These are phyloP conservation scores for Linnemannia exigua DNA, from an alignment of 192 early-diverging fungal genomes.

Conservation along the genomic window DNA sequence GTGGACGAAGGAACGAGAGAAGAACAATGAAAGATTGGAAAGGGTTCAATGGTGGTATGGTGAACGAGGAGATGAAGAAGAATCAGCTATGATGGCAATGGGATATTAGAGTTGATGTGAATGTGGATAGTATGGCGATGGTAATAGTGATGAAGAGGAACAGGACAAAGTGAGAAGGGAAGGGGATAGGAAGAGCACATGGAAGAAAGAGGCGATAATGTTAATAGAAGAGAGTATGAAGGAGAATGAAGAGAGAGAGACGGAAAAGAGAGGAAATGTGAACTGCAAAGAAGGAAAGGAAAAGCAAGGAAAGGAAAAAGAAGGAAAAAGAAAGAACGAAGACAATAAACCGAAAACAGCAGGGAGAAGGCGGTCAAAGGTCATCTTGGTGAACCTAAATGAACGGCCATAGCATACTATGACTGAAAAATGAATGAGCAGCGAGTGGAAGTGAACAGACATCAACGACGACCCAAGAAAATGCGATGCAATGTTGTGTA, in stretches of 20 bases:
- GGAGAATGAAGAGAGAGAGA: background rate
- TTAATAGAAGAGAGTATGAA: background rate
- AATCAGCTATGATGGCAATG: background rate
- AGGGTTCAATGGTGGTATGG: no score
- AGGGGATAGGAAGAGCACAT: background rate
- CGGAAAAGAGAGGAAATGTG: background rate
- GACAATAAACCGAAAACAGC: background rate
- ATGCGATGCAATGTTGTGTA: no score
- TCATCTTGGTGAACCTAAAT: background rate
- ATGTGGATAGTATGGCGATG: background rate
- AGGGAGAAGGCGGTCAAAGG: background rate
- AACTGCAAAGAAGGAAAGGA: background rate
- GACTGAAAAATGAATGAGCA: background rate
- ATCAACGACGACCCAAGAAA: no score
- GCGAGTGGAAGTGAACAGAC: no score
- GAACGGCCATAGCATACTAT: no score
- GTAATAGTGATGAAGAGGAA: background rate
- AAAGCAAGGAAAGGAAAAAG: background rate
- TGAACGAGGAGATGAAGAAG: background rate
- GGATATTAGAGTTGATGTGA: background rate
- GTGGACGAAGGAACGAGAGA: background rate
- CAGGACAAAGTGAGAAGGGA: slow-evolving; percentile 1
- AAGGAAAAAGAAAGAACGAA: background rate
- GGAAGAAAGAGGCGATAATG: background rate
- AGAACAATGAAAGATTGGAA: background rate